Base-by-base conservation (phyloP, 140 eudicot species). In the Ambrosia hybrid region DNA sequence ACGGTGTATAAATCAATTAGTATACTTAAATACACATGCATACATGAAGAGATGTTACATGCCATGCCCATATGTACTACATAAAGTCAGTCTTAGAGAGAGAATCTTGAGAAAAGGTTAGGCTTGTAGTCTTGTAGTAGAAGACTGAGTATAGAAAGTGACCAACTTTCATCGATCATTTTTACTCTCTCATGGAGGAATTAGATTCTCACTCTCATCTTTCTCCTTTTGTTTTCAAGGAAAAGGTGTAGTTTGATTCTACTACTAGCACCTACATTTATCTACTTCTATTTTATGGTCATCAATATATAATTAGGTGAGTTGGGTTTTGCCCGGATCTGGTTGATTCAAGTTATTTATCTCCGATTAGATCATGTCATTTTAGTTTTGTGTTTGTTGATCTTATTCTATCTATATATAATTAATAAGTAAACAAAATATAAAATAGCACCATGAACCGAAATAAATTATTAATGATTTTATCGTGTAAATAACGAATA, bases 121-220 rank as follows among this genome's bases (percentile, higher is more conserved):
- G 78, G 78, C 78, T 78, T 78, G 83, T 73, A 64, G 82, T 78
- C 83, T 78, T 78, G 78, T 78, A 72, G 65, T 59, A 78, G 83
- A 78, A 78, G 83, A 73, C 75, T 48, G 83, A 72, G 66, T 78
- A 78, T 78, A 78, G 83, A 78, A 78, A 78, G 79, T 66, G 79
- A 78, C 83, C 79, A 78, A 72, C 83, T 78, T 78, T 78, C 78
- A 73, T 78, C 83, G 78, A 73, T 78, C 83, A 78, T 65, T 78
- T 71, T 72, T 78, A 66, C 73, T 71, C 70, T 72, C 81, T 63
- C 45, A 65, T 72, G 69, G 72, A 78, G 78, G 82, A 78, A 78
- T 78, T 64, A 49, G 82, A 78, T 78, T 78, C 82, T 78, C 45
- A 72, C n/a, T n/a, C 82, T 65, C 82, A 78, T 72, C 78, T 78